Base-by-base conservation (phyloP, 768 basidiomycete genomes). In the Boletus subparvulus region DNA sequence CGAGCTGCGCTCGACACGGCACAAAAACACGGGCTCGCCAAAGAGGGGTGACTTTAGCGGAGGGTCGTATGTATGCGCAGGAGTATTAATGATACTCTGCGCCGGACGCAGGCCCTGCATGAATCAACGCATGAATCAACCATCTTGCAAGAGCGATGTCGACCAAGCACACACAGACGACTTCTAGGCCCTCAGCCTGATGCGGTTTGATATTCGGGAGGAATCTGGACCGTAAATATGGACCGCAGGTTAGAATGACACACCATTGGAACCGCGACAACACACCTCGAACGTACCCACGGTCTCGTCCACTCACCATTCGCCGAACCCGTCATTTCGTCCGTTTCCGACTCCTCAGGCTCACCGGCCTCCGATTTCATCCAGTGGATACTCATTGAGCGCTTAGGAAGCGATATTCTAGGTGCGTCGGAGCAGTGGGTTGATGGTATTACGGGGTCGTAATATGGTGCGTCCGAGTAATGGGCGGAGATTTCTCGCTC, bases 31-130 rank as follows among this genome's bases (percentile, higher is more conserved):
- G 61, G 55, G 87, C 87, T 84, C 84, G 35, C 69, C 24, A 47
- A 51, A 42, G 8, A 40, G 44, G 28, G 12, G 45, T 47, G 51
- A 56, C 66, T 52, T 66, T 62, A 40, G 79, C 3, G 81, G 78
- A 10, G 93, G 92, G 66, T 94, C 90, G 67, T 95, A 96, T 5
- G 92, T 86, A 58, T 92, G 84, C n/a, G n/a, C n/a, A n/a, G n/a
- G n/a, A n/a, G n/a, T n/a, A n/a, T n/a, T n/a, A n/a, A n/a, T 98
- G 95, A 2, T 78, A 74, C 48, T 80, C 74, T 12, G 81, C 72
- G 13, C 58, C 47, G 3, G 59, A 42, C 13, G 39, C 50, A 11
- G 67, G 59, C 70, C 70, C 70, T 73, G 51, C 7, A 37, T 49
- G 16, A 14, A 43, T 37, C 47, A 32, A n/a, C 4, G 26, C 21